phyloP scores from a whole-genome alignment of 2,329 filamentous ascomycete species.

The Paecilomyces sp. region DNA sequence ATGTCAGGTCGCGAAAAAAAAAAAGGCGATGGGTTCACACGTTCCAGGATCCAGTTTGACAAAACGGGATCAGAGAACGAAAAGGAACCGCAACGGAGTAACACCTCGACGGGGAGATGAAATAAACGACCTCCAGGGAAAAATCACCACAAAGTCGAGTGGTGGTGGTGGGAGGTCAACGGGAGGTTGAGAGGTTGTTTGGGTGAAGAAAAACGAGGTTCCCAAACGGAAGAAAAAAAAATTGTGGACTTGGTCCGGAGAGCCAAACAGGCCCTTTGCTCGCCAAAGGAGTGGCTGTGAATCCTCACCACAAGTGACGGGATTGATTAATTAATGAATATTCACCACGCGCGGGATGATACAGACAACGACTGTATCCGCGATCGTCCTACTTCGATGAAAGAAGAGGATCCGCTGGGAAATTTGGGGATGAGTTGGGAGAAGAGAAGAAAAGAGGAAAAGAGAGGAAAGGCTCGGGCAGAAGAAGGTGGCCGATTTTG shows the following conservation, averaged over 20 bases:
- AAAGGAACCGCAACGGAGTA: background rate
- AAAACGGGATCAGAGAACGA: background rate
- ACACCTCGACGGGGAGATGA: background rate
- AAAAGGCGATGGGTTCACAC: background rate
- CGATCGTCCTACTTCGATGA: slow-evolving; percentile 13
- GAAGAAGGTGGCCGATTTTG: background rate
- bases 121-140: background rate
- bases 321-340: background rate
- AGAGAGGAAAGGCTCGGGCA: background rate
- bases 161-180: background rate
- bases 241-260: background rate
- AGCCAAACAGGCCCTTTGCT: background rate
- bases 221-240: background rate
- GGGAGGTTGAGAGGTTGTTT: background rate
- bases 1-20: background rate
- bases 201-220: slow-evolving; percentile 2
- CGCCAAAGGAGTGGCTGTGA: slow-evolving; percentile 6
- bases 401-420: slow-evolving; percentile 13
- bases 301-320: slow-evolving; percentile 4
- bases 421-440: background rate
- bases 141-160: background rate
- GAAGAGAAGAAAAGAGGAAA: background rate
- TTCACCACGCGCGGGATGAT: slow-evolving; percentile 6
- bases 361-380: slow-evolving; percentile 11
- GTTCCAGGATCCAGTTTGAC: background rate